Evolutionary conservation across 2,329 filamentous ascomycete genomes (phyloP).

Genomic region (Endothia cerciana): DNA sequence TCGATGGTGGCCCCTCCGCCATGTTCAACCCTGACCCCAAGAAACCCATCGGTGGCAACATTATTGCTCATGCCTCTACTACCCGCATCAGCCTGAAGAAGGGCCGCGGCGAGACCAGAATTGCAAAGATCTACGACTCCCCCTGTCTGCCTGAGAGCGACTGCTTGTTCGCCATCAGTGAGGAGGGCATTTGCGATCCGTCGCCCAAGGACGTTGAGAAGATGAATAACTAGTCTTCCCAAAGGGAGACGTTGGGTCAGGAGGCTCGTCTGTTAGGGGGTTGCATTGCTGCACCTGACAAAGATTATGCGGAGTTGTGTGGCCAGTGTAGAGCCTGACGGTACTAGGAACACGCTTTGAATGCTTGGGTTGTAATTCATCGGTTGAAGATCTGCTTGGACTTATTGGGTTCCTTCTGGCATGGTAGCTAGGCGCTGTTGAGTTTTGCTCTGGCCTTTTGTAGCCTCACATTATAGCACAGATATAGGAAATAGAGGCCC

Average conservation of each 20-base stretch:
- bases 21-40: slow-evolving; percentile 99
- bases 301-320: neutral
- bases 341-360: neutral
- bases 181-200: slow-evolving; percentile 95
- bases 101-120: slow-evolving; percentile 89
- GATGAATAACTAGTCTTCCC: slow-evolving; percentile 40
- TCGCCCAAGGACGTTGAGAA: slow-evolving; percentile 95
- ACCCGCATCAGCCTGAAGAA: slow-evolving; percentile 95
- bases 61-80: slow-evolving; percentile 96
- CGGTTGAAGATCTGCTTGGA: slow-evolving; percentile 7
- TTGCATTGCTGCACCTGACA: neutral
- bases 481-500: neutral
- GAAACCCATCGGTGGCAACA: slow-evolving; percentile 98
- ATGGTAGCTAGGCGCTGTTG: slow-evolving; percentile 29
- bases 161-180: slow-evolving; percentile 94
- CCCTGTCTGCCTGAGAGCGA: slow-evolving; percentile 96
- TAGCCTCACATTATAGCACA: slow-evolving; percentile 11
- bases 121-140: slow-evolving; percentile 99
- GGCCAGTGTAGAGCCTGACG: neutral
- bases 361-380: neutral
- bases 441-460: slow-evolving; percentile 16
- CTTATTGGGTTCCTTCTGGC: slow-evolving; percentile 1
- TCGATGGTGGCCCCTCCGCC: slow-evolving; percentile 90
- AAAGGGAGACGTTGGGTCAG: slow-evolving; percentile 27
- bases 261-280: neutral